Conservation (phyloP, 2,329 filamentous ascomycete genomes). For the Aureobasidium sp. region DNA sequence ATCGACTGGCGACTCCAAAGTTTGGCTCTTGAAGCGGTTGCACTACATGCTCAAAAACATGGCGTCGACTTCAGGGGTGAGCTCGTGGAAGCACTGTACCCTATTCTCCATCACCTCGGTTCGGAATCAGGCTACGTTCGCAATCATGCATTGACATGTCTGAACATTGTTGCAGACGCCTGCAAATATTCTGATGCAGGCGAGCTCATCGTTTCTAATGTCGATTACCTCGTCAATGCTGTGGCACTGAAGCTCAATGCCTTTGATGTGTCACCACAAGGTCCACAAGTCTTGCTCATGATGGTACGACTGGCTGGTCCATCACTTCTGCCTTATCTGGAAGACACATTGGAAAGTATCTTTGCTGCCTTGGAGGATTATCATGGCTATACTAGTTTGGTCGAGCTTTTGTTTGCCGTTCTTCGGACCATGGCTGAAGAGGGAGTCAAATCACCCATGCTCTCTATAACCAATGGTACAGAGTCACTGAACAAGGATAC, state of each 20-base stretch:
- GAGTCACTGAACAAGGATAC: neutral
- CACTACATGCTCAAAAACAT: conserved; percentile 64
- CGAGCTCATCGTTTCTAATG: conserved; percentile 79
- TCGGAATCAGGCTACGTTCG: conserved; percentile 62
- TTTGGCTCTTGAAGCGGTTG: conserved; percentile 72
- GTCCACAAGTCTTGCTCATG: conserved; percentile 85
- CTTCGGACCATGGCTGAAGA: conserved; percentile 78
- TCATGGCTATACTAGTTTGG: conserved; percentile 82
- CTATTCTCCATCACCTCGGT: conserved; percentile 80
- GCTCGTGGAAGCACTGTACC: conserved; percentile 85
- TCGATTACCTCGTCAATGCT: conserved; percentile 93
- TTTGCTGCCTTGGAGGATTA: conserved; percentile 92
- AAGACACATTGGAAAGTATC: conserved; percentile 84
- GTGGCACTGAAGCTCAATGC: conserved; percentile 83
- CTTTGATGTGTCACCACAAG: conserved; percentile 85
- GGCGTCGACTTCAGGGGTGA: conserved; percentile 69
- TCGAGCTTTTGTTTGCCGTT: conserved; percentile 77
- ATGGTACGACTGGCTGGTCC: conserved; percentile 86
- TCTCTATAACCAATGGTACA: conserved; percentile 36
- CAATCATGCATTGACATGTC: conserved; percentile 71
- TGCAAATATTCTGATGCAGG: conserved; percentile 71
- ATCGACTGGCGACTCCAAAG: conserved; percentile 74
- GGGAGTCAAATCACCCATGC: conserved; percentile 54
- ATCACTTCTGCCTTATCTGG: conserved; percentile 74
- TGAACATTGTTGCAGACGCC: conserved; percentile 70